A percentile compares a stretch with the other conserved stretches of the same genome.
These are phyloP conservation scores for Calophaca sinica DNA, from an alignment of 306 rosid genomes.

Conservation along the genomic window DNA sequence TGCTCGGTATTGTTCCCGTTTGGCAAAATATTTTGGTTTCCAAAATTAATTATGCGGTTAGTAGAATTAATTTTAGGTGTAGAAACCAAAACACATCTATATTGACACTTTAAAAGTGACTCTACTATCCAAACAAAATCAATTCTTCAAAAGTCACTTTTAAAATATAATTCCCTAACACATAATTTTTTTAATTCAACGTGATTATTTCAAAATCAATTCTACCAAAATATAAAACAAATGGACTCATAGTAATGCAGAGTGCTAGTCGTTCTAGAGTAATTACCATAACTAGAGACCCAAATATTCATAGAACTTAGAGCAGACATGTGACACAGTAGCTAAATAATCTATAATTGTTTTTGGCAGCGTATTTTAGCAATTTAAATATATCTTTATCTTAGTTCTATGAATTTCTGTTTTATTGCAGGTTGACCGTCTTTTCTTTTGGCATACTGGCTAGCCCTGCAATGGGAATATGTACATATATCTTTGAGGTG, in stretches of 20 bases:
- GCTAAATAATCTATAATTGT: background rate
- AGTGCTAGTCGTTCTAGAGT: background rate
- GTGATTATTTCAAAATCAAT: background rate
- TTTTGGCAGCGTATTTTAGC: conserved; percentile 28
- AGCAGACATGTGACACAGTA: background rate
- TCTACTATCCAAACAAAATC: background rate
- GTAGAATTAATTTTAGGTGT: background rate
- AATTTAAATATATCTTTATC: conserved; percentile 2
- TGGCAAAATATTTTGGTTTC: background rate
- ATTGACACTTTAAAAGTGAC: background rate
- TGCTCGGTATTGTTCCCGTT: background rate
- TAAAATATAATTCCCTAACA: background rate
- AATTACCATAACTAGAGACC: background rate
- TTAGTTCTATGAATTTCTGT: conserved; percentile 20
- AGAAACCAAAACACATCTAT: background rate
- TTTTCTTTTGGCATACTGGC: conserved; percentile 72
- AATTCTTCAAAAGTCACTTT: background rate
- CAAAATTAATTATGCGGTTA: background rate
- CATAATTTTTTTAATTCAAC: background rate
- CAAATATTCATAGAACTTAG: conserved; percentile 3
- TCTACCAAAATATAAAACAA: background rate
- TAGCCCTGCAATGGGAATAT: conserved; percentile 69
- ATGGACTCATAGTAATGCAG: background rate
- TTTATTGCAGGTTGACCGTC: conserved; percentile 69
- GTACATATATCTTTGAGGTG: conserved; percentile 69